Evolutionary conservation across 108 stramenopile species (phyloP).

Genomic region (Nitzschia sp.): DNA sequence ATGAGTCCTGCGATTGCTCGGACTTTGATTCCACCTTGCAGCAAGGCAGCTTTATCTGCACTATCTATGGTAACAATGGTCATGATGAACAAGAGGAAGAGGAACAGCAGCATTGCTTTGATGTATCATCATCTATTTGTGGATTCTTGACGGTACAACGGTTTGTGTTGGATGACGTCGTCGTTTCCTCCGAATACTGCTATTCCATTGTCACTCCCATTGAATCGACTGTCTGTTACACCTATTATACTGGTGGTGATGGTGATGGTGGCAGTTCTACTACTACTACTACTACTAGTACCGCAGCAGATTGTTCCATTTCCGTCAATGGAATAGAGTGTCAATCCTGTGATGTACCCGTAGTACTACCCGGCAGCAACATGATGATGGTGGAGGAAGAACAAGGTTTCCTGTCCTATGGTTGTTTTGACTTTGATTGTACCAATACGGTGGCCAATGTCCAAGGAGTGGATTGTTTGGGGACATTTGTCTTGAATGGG

Average conservation of each 20-base stretch:
- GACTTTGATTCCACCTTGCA: not conserved
- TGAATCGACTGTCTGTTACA: not conserved
- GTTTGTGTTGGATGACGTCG: not conserved
- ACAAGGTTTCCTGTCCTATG: too few species aligned
- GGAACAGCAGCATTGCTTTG: too few species aligned
- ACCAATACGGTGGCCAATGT: conserved; percentile 1
- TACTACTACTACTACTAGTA: too few species aligned
- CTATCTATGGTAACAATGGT: not conserved
- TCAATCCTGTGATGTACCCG: not conserved
- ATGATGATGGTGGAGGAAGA: too few species aligned
- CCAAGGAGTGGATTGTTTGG: not conserved
- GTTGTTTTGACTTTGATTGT: conserved; percentile 3
- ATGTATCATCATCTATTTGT: too few species aligned
- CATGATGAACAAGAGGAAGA: not conserved
- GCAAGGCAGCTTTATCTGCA: not conserved
- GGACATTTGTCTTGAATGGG: not conserved
- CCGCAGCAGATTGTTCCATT: too few species aligned
- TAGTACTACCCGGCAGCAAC: not conserved
- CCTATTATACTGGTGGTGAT: not conserved
- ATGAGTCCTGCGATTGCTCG: not conserved
- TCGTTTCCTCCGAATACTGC: not conserved
- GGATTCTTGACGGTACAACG: not conserved
- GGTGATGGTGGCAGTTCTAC: not conserved
- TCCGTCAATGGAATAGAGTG: not conserved
- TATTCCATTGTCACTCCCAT: not conserved